Percentiles rank a stretch among this genome's conserved stretches.
These are phyloP conservation scores for Citrullus colocynthis DNA, from an alignment of 306 rosid genomes.

Conservation along the genomic window DNA sequence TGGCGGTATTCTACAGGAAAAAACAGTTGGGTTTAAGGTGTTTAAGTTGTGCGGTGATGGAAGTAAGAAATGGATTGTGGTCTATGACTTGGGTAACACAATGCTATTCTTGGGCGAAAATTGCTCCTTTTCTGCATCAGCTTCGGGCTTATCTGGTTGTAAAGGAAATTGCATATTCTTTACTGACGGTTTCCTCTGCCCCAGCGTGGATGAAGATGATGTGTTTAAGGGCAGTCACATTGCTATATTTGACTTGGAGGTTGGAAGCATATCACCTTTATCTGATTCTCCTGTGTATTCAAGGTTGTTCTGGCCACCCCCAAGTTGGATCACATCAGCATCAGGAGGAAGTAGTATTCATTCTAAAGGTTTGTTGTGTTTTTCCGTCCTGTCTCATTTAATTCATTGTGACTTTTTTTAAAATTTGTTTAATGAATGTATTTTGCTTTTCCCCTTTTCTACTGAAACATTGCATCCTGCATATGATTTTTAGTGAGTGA, in stretches of 20 bases:
- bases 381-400: background rate
- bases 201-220: constrained; percentile 13
- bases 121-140: constrained; percentile 49
- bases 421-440: background rate
- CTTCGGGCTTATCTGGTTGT: constrained; percentile 24
- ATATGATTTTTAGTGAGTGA: background rate
- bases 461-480: background rate
- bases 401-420: background rate
- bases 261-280: constrained; percentile 29
- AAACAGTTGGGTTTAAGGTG: constrained; percentile 39
- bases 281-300: constrained; percentile 29
- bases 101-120: constrained; percentile 69
- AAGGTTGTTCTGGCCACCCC: constrained; percentile 69
- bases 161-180: constrained; percentile 55
- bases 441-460: background rate
- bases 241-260: constrained; percentile 40
- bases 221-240: constrained; percentile 28
- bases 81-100: constrained; percentile 39
- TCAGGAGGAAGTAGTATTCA: constrained; percentile 23
- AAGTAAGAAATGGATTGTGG: constrained; percentile 43
- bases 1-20: constrained; percentile 29
- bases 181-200: constrained; percentile 31
- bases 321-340: constrained; percentile 33
- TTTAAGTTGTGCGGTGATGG: constrained; percentile 27
- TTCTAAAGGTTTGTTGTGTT: background rate